Conservation (phyloP, 345 rosid genomes). For the Eucalyptus regnans region DNA sequence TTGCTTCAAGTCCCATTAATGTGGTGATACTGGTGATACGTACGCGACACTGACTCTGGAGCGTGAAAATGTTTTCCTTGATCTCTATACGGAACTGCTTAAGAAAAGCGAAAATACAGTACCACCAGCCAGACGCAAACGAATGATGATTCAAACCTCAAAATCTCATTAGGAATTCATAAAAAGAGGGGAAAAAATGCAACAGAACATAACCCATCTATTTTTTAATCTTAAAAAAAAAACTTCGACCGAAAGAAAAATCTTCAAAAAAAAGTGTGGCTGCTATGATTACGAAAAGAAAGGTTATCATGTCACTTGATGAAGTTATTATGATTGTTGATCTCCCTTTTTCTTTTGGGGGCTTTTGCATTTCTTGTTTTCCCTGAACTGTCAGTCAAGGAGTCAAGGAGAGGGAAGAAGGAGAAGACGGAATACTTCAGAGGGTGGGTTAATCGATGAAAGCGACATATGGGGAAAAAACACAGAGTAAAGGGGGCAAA, state of each 20-base stretch:
- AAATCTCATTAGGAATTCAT: neutral
- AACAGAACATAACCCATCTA: neutral
- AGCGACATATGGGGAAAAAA: conserved; percentile 27
- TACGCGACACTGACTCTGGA: neutral
- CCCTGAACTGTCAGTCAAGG: neutral
- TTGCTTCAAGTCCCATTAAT: neutral
- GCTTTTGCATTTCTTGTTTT: neutral
- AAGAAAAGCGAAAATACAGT: neutral
- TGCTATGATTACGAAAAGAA: neutral
- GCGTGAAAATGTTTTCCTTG: neutral
- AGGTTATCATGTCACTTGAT: neutral
- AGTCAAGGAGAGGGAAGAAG: neutral
- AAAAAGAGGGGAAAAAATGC: neutral
- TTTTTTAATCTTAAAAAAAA: neutral
- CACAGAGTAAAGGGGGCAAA: conserved; percentile 10
- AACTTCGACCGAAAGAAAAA: neutral
- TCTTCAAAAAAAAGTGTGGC: neutral
- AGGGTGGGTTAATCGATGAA: conserved; percentile 31
- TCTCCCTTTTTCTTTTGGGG: neutral
- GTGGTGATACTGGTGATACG: neutral
- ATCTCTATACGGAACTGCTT: neutral
- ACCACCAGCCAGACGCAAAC: neutral
- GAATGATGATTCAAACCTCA: neutral
- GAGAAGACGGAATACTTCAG: neutral
- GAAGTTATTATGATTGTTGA: neutral